Percentiles rank a stretch among this genome's conserved stretches.
Evolutionary conservation across 805 yeast species (phyloP).

Genomic region (Ogataea saltuana): DNA sequence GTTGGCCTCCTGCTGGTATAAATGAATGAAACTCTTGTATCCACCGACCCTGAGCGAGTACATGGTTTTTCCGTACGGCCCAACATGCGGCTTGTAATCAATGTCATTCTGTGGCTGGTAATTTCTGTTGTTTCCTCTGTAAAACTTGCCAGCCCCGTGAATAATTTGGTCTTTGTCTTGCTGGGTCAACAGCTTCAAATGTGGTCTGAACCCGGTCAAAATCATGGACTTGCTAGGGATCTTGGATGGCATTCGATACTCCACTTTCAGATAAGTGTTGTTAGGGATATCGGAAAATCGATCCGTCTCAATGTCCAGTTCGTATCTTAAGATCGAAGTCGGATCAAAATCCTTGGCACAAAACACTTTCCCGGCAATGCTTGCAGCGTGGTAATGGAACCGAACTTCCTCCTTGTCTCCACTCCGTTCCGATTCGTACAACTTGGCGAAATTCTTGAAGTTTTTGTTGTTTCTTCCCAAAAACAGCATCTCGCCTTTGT

Average conservation of each 20-base stretch:
- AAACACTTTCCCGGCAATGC: slow-evolving; percentile 58
- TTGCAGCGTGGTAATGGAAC: slow-evolving; percentile 52
- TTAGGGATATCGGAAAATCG: slow-evolving; percentile 46
- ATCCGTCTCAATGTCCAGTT: slow-evolving; percentile 38
- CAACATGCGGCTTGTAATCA: slow-evolving; percentile 45
- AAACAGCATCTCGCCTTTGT: slow-evolving; percentile 67
- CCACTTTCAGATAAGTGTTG: slow-evolving; percentile 40
- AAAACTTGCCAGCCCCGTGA: slow-evolving; percentile 44
- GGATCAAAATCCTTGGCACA: slow-evolving; percentile 39
- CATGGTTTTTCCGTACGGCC: slow-evolving; percentile 49
- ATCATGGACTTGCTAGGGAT: slow-evolving; percentile 77
- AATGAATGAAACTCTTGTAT: slow-evolving; percentile 44
- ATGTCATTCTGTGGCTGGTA: slow-evolving; percentile 28
- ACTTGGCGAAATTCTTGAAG: slow-evolving; percentile 39
- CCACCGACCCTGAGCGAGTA: slow-evolving; percentile 54
- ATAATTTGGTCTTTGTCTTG: slow-evolving; percentile 67
- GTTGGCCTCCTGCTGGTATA: slow-evolving; percentile 32
- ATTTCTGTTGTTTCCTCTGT: slow-evolving; percentile 30
- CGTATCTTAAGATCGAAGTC: slow-evolving; percentile 41
- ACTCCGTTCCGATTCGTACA: too few relatives aligned
- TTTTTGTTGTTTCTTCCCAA: slow-evolving; percentile 64
- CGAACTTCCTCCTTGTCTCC: slow-evolving; percentile 28
- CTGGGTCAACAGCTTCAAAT: slow-evolving; percentile 57
- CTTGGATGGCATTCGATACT: slow-evolving; percentile 62
- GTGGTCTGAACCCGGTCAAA: slow-evolving; percentile 73